Percentiles rank a stretch among this genome's conserved stretches.
phyloP scores from a whole-genome alignment of 2,329 filamentous ascomycete species.

The Zymoseptoria pseudotritici region DNA sequence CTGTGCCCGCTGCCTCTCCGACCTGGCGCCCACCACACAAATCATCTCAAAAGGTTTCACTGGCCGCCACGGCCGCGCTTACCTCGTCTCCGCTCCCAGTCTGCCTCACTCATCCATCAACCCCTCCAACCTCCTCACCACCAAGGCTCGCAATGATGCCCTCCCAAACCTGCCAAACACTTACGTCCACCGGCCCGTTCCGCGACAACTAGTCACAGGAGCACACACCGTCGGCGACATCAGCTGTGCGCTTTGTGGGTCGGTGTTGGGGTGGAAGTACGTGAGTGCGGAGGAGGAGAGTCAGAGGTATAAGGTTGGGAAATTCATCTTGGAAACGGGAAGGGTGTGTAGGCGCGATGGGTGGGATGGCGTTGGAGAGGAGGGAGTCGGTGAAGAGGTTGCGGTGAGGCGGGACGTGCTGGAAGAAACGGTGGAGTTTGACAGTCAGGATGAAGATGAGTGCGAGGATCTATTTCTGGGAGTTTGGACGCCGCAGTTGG shows the following conservation, averaged over 20 bases:
- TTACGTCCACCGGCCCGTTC: conserved; percentile 47
- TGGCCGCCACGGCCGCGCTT: conserved; percentile 56
- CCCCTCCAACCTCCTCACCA: conserved; percentile 13
- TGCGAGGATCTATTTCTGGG: conserved; percentile 59
- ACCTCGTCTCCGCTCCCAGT: conserved; percentile 48
- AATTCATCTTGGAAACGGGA: conserved; percentile 58
- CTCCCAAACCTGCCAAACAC: conserved; percentile 50
- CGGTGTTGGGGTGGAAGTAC: conserved; percentile 58
- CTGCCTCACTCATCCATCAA: conserved; percentile 24
- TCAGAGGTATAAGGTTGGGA: conserved; percentile 60
- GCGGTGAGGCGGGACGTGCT: conserved; percentile 31
- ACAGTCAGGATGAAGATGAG: conserved; percentile 59
- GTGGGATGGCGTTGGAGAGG: conserved; percentile 37
- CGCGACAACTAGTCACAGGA: conserved; percentile 55
- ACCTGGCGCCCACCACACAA: conserved; percentile 51
- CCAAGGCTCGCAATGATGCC: conserved; percentile 21
- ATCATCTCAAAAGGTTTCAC: conserved; percentile 61
- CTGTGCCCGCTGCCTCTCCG: conserved; percentile 52
- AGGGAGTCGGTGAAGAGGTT: conserved; percentile 16
- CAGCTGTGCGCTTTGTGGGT: conserved; percentile 49
- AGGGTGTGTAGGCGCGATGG: conserved; percentile 42
- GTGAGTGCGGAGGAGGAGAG: conserved; percentile 53
- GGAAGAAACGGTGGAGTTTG: conserved; percentile 46
- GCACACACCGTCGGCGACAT: conserved; percentile 57
- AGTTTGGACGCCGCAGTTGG: conserved; percentile 51